phyloP scores from a whole-genome alignment of 1,139 yeast species.

The Candida freyschussii region DNA sequence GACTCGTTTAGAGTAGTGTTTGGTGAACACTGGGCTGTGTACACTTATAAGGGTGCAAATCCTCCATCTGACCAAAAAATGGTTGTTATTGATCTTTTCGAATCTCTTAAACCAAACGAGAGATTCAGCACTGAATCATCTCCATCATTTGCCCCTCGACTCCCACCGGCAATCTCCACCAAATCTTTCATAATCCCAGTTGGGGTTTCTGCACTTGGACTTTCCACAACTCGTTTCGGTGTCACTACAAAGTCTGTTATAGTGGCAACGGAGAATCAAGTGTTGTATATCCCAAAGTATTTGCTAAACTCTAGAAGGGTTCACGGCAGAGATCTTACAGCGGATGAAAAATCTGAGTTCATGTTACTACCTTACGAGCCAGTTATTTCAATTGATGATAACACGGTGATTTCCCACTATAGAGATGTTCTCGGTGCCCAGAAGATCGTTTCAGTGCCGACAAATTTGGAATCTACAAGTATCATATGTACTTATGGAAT shows the following conservation, averaged over 20 bases:
- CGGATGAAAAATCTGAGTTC: slow-evolving; percentile 56
- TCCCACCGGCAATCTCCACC: slow-evolving; percentile 41
- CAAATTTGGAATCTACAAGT: slow-evolving; percentile 78
- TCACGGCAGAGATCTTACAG: slow-evolving; percentile 47
- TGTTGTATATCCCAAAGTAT: slow-evolving; percentile 66
- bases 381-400: slow-evolving; percentile 46
- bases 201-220: slow-evolving; percentile 43
- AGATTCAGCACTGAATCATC: slow-evolving; percentile 30
- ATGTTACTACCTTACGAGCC: slow-evolving; percentile 65
- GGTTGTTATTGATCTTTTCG: slow-evolving; percentile 74
- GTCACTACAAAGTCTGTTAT: slow-evolving; percentile 69
- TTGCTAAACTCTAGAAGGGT: slow-evolving; percentile 59
- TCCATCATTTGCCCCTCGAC: slow-evolving; percentile 35
- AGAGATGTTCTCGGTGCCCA: slow-evolving; percentile 31
- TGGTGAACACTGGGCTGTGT: slow-evolving; percentile 84
- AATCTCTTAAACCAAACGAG: slow-evolving; percentile 47
- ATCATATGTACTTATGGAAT: slow-evolving; percentile 62
- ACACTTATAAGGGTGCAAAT: slow-evolving; percentile 51
- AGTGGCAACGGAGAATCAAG: slow-evolving; percentile 47
- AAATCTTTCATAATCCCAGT: slow-evolving; percentile 64
- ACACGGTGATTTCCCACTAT: slow-evolving; percentile 38
- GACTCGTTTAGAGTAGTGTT: slow-evolving; percentile 49
- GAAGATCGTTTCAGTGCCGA: slow-evolving; percentile 49
- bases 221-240: slow-evolving; percentile 67
- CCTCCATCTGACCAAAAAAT: slow-evolving; percentile 50